Percentiles rank a stretch among this genome's conserved stretches.
Evolutionary conservation across 257 asterid species (phyloP).

Genomic region (Thymus quinquecostatus): DNA sequence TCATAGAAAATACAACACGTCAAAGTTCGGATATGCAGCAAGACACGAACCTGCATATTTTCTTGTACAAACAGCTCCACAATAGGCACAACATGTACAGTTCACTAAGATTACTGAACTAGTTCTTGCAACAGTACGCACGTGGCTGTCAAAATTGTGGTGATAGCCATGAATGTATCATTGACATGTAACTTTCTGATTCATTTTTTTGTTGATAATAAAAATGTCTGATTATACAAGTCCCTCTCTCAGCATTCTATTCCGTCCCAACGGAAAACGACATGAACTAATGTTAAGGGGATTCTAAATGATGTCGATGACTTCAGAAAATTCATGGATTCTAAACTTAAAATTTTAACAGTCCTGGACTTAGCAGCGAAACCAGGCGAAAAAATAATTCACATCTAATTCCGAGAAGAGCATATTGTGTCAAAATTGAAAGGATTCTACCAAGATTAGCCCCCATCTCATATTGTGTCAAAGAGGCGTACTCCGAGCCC

Average conservation of each 20-base stretch:
- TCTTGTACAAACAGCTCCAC: slow-evolving; percentile 45
- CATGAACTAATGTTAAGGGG: too few relatives aligned
- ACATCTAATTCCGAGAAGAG: too few relatives aligned
- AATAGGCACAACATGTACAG: slow-evolving; percentile 56
- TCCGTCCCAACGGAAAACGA: neutral
- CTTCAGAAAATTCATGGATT: too few relatives aligned
- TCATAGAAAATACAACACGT: slow-evolving; percentile 67
- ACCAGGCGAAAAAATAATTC: too few relatives aligned
- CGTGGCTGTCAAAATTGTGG: slow-evolving; percentile 5
- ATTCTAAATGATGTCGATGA: too few relatives aligned
- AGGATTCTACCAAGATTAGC: too few relatives aligned
- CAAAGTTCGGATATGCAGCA: slow-evolving; percentile 68
- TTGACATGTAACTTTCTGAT: slow-evolving; percentile 18
- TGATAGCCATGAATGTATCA: neutral
- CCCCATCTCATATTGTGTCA: too few relatives aligned
- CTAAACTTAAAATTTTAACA: too few relatives aligned
- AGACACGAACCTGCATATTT: slow-evolving; percentile 66
- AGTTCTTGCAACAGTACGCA: slow-evolving; percentile 11
- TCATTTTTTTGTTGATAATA: neutral
- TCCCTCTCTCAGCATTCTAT: neutral
- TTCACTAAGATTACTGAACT: slow-evolving; percentile 34
- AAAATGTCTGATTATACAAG: neutral
- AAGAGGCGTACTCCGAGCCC: too few relatives aligned
- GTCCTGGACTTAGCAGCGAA: too few relatives aligned
- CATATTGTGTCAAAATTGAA: too few relatives aligned